A percentile compares a stretch with the other conserved stretches of the same genome.
phyloP scores from a whole-genome alignment of 1,284 basidiomycete genomes.

The Ceratobasidium sp. region DNA sequence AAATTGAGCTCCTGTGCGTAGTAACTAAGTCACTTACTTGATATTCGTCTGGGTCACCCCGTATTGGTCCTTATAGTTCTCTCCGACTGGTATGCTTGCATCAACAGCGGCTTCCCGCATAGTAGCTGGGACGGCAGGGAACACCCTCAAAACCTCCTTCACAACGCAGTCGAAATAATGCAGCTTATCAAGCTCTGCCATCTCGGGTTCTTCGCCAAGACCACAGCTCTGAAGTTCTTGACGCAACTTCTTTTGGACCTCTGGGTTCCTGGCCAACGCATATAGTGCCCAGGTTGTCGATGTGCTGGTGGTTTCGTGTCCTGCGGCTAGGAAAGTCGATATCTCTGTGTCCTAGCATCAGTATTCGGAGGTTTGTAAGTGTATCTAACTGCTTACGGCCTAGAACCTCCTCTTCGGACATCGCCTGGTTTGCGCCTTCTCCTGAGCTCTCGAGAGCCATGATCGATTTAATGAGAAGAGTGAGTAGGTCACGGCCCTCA shows the following conservation, averaged over 20 bases:
- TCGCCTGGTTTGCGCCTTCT: constrained; percentile 56
- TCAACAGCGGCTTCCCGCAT: constrained; percentile 36
- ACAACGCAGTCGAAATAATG: constrained; percentile 47
- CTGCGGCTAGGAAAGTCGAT: constrained; percentile 50
- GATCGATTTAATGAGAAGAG: constrained; percentile 56
- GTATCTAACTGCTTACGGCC: constrained; percentile 59
- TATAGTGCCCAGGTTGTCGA: constrained; percentile 64
- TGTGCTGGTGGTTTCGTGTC: constrained; percentile 58
- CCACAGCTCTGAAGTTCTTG: constrained; percentile 57
- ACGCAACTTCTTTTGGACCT: constrained; percentile 60
- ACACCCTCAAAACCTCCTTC: constrained; percentile 42
- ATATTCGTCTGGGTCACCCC: constrained; percentile 38
- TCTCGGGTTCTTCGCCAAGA: constrained; percentile 45
- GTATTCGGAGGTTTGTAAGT: too few species aligned
- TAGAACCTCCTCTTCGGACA: constrained; percentile 63
- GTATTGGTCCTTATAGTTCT: constrained; percentile 45
- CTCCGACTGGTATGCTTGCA: constrained; percentile 43
- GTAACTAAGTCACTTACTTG: constrained; percentile 15
- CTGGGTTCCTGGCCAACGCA: constrained; percentile 58
- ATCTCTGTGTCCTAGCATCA: constrained; percentile 24
- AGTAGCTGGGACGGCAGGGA: constrained; percentile 20
- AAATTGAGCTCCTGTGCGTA: neutral
- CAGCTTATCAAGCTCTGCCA: constrained; percentile 46
- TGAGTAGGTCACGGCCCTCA: constrained; percentile 52
- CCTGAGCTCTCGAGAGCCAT: constrained; percentile 54